Conservation (phyloP, 306 rosid genomes). For the Ceratonia siliqua region DNA sequence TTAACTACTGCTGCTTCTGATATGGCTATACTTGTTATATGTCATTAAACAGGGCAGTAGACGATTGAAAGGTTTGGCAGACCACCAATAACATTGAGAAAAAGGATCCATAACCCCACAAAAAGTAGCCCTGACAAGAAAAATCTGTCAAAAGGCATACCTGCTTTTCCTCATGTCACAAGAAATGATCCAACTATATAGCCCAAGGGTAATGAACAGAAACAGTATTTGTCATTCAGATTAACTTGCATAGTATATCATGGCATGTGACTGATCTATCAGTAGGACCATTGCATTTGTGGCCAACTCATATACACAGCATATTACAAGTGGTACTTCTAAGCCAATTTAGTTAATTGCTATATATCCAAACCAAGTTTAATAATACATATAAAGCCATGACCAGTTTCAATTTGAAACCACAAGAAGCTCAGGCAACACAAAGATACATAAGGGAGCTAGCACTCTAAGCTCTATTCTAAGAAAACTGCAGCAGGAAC, state of each 20-base stretch:
- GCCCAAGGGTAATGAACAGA: slow-evolving; percentile 6
- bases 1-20: not conserved
- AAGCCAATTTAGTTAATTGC: slow-evolving; percentile 33
- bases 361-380: slow-evolving; percentile 31
- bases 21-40: not conserved
- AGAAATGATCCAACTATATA: slow-evolving; percentile 17
- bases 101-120: slow-evolving; percentile 30
- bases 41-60: not conserved
- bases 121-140: slow-evolving; percentile 29
- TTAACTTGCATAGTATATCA: slow-evolving; percentile 29
- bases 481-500: slow-evolving; percentile 26
- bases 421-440: not conserved
- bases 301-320: slow-evolving; percentile 54
- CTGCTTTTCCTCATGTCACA: slow-evolving; percentile 24
- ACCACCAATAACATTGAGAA: slow-evolving; percentile 2
- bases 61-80: slow-evolving; percentile 17
- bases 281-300: slow-evolving; percentile 57
- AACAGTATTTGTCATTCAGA: slow-evolving; percentile 16
- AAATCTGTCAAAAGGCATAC: slow-evolving; percentile 25
- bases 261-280: slow-evolving; percentile 50
- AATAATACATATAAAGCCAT: slow-evolving; percentile 18
- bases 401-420: slow-evolving; percentile 17
- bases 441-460: not conserved
- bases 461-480: not conserved
- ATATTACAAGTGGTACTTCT: slow-evolving; percentile 44